Evolutionary conservation across 345 rosid genomes (phyloP), one percentile per base, ranked within the genome.

Genomic region (Hirschfeldia incana): DNA sequence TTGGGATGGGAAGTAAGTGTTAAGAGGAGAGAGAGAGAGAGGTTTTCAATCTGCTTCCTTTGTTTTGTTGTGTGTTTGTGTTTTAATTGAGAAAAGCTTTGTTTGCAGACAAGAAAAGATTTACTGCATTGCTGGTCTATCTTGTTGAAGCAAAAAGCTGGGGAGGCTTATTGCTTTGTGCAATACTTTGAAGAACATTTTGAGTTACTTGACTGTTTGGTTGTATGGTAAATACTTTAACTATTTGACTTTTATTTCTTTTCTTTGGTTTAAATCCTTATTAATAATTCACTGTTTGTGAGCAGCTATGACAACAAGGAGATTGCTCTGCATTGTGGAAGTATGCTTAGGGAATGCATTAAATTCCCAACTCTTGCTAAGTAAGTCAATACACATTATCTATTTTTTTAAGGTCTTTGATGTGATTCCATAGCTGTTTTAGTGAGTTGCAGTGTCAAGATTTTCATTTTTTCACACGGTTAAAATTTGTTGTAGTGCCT

Each of bases 281-380:
- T 21, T 46, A 15, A 46, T 4, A 11, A 12, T 49, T 73, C 27
- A 28, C 17, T 0, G 11, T 51, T 74, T 77, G 64, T 67, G 72
- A 86, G 77, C 94, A 94, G 98, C 84, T 94, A 94, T 83, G 98
- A 94, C 72, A 90, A 91, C 88, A 92, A 92, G 87, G 97, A 94
- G 84, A 88, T 91, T 75, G 98, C 98, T 80, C 77, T 89, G 83
- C 88, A 85, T 82, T 91, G 93, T 74, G 98, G 98, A 85, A 87
- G 79, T 80, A 91, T 92, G 97, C 83, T 94, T 82, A 89, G 98
- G 86, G 98, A 92, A 86, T 94, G 98, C 90, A 87, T 92, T 86
- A 94, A 92, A 80, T 91, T 92, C 84, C 92, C 90, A n/a, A 77
- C 84, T 59, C 94, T 94, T 80, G 93, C 98, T 39, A 91, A 88